Conservation (phyloP, 2,329 filamentous ascomycete genomes). For the Xylaria arbuscula region DNA sequence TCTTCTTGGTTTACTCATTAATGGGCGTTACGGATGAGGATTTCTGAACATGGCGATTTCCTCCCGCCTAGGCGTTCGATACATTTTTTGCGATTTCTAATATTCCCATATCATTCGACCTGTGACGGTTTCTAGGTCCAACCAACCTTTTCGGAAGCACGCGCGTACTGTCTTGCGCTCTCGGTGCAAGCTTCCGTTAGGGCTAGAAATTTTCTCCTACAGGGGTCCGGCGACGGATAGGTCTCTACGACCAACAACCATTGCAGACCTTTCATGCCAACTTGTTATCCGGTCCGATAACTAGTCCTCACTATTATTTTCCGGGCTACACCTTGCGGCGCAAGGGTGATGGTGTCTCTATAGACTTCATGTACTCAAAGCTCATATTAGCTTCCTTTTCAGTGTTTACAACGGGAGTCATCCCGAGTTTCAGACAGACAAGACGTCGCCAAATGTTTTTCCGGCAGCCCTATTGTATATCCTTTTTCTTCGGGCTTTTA, state of each 20-base stretch:
- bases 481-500: conserved; percentile 20
- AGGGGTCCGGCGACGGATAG: conserved; percentile 37
- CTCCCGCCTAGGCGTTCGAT: conserved; percentile 38
- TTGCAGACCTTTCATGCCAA: conserved; percentile 3
- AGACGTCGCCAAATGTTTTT: conserved; percentile 18
- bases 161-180: conserved; percentile 30
- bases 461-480: conserved; percentile 28
- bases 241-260: conserved; percentile 22
- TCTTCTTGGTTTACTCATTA: conserved; percentile 39
- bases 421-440: conserved; percentile 1
- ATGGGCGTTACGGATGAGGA: conserved; percentile 42
- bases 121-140: conserved; percentile 6
- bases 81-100: conserved; percentile 30
- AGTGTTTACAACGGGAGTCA: neutral
- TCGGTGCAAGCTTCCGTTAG: conserved; percentile 39
- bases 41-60: conserved; percentile 34
- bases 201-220: conserved; percentile 31
- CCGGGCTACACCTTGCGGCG: conserved; percentile 8
- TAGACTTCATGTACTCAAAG: conserved; percentile 19
- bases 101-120: conserved; percentile 21
- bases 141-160: conserved; percentile 30
- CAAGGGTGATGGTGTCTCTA: conserved; percentile 6
- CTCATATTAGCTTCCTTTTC: conserved; percentile 14
- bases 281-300: conserved; percentile 13
- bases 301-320: conserved; percentile 9